These are phyloP conservation scores for Geum urbanum DNA, from an alignment of 306 rosid genomes.

Conservation along the genomic window DNA sequence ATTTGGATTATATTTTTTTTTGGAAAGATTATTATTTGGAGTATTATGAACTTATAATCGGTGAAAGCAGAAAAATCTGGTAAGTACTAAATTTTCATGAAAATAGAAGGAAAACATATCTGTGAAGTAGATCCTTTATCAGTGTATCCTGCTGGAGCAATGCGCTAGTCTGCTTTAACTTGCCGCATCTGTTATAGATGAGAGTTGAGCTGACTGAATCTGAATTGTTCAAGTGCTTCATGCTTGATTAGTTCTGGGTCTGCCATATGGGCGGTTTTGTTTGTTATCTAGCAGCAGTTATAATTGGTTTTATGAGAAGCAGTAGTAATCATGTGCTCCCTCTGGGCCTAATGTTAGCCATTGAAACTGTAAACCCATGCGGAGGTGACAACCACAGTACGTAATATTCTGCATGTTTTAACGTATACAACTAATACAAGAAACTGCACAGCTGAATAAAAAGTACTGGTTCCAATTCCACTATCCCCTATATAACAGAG, in stretches of 20 bases:
- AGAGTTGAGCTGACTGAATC: neutral
- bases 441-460: slow-evolving; percentile 21
- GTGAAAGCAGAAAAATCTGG: too few relatives aligned
- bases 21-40: too few relatives aligned
- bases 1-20: too few relatives aligned
- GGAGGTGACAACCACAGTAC: neutral
- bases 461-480: slow-evolving; percentile 18
- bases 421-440: neutral
- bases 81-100: too few relatives aligned
- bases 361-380: neutral
- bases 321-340: too few relatives aligned
- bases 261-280: too few relatives aligned
- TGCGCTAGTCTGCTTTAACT: neutral
- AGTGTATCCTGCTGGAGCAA: neutral
- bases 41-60: too few relatives aligned
- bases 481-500: too few relatives aligned
- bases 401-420: neutral
- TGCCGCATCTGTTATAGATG: neutral
- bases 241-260: too few relatives aligned
- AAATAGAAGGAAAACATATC: neutral
- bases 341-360: neutral
- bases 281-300: too few relatives aligned
- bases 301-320: too few relatives aligned
- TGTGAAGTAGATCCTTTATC: neutral
- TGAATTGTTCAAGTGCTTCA: neutral